Base-by-base conservation (phyloP, 148 eudicot genomes). In the Suaeda aralocaspica region DNA sequence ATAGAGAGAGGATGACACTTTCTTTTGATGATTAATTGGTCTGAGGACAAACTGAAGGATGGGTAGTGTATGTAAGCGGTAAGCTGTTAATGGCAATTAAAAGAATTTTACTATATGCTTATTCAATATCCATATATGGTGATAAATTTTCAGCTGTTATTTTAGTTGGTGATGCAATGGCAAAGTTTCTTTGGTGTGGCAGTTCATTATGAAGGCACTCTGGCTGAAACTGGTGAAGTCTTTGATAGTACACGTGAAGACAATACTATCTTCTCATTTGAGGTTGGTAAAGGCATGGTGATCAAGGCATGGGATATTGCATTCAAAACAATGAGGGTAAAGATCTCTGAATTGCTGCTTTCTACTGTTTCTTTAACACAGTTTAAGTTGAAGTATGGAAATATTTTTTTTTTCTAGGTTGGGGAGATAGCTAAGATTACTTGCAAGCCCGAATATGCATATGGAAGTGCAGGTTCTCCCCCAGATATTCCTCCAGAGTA, bases 291-390 rank as follows among this genome's bases (percentile, higher is more conserved):
- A 71, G 97, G 97, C 72, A 67, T 75, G 29, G 97, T 94, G n/a
- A 94, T 94, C 75, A 94, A 82, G 81, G 96, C 97, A 61, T 94
- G 98, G 98, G 97, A 91, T 64, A 67, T 94, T 82, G 97, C 89
- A 64, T 45, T 94, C 61, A 91, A 74, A 83, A 94, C 98, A 52
- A 94, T 91, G 98, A 91, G 85, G 97, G 98, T 91, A 24, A 45
- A 14, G 18, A 16, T 24, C 7, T 10, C 25, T 31, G 33, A 52
- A 52, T 59, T 63, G 19, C 26, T 30, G 31, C 46, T 29, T 34
- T 56, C 19, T 2, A 45, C n/a, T n/a, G n/a, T n/a, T n/a, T 13
- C 34, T 33, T 18, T 55, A 41, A 21, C 24, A 48, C 29, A 34
- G 6, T n/a, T 19, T 42, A 42, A 19, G 5, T 41, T 44, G 18